Conservation (phyloP, 768 basidiomycete genomes). For the Ephemerocybe angulata region DNA sequence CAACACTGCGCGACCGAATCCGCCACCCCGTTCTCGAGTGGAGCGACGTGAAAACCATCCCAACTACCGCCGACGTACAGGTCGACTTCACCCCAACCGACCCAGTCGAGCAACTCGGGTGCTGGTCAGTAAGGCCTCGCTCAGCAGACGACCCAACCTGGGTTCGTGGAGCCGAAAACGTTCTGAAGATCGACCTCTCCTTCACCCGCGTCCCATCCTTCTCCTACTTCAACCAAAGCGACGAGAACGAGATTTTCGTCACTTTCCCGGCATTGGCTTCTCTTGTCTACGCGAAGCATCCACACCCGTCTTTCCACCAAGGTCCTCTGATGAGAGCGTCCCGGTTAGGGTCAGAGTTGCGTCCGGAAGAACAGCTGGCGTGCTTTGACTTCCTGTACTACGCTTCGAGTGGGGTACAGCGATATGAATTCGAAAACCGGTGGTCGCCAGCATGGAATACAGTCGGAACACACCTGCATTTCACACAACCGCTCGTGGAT, state of each 20-base stretch:
- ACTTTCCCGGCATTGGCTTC: neutral
- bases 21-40: neutral
- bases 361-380: neutral
- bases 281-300: neutral
- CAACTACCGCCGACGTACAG: neutral
- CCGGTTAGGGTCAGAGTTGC: neutral
- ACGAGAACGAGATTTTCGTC: neutral
- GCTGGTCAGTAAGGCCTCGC: neutral
- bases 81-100: neutral
- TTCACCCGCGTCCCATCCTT: neutral
- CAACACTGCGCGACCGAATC: neutral
- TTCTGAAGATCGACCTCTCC: neutral
- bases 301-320: neutral
- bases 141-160: neutral
- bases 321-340: neutral
- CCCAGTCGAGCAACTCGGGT: neutral
- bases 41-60: neutral
- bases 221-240: neutral
- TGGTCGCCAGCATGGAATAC: constrained; percentile 2
- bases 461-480: neutral
- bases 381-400: constrained; percentile 1
- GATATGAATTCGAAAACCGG: neutral
- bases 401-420: neutral
- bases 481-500: neutral
- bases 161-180: neutral